Percentiles rank a stretch among this genome's conserved stretches.
phyloP scores from a whole-genome alignment of 179 eudicot genomes.

The Silene noctiflora region DNA sequence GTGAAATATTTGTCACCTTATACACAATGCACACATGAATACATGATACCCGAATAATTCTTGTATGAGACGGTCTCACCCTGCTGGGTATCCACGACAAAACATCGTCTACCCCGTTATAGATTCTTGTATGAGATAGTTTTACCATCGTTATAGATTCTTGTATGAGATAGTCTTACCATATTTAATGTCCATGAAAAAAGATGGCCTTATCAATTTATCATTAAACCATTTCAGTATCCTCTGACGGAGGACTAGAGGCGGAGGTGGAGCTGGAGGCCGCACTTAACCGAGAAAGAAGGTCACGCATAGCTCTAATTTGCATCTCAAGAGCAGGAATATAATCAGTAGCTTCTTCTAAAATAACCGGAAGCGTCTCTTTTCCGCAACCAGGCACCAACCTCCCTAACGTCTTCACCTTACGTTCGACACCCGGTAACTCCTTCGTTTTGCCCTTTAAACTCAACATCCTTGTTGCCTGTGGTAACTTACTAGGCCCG shows the following conservation, averaged over 20 bases:
- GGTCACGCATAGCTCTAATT: conserved; percentile 62
- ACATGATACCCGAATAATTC: too few species aligned
- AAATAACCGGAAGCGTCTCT: conserved; percentile 59
- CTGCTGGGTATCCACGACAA: too few species aligned
- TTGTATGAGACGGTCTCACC: too few species aligned
- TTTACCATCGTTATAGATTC: too few species aligned
- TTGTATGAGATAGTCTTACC: too few species aligned
- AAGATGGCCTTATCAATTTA: not conserved
- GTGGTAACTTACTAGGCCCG: conserved; percentile 29
- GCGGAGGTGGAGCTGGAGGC: conserved; percentile 1
- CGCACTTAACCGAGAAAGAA: conserved; percentile 37
- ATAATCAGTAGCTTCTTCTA: conserved; percentile 85
- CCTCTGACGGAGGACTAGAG: not conserved
- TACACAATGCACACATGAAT: too few species aligned
- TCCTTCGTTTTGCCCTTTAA: conserved; percentile 49
- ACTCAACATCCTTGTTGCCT: conserved; percentile 44
- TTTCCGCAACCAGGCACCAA: conserved; percentile 86
- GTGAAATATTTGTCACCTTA: too few species aligned
- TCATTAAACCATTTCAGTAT: conserved; percentile 20
- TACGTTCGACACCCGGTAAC: conserved; percentile 61
- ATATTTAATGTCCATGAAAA: too few species aligned
- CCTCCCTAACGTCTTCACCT: conserved; percentile 45
- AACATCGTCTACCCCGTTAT: too few species aligned
- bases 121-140: too few species aligned
- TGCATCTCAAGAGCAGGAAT: conserved; percentile 94